Evolutionary conservation across 768 basidiomycete species (phyloP).

Genomic region (Tricholoma matsutake): DNA sequence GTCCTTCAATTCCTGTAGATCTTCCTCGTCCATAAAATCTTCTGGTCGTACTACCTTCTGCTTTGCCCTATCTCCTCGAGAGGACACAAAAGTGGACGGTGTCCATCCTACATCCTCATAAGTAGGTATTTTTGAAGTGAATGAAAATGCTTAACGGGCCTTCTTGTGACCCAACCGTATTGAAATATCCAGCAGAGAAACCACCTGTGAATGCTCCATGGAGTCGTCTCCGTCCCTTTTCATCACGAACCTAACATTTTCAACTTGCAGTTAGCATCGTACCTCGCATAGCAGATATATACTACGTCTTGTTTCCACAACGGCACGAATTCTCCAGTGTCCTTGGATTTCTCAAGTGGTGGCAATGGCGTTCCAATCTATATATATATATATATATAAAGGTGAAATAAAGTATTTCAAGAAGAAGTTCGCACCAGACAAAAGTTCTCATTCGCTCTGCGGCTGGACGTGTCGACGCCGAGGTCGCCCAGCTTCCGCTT

Average conservation of each 20-base stretch:
- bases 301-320: conserved; percentile 95
- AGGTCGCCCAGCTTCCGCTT: conserved; percentile 19
- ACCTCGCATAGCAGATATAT: conserved; percentile 15
- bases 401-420: not conserved
- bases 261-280: not conserved
- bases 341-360: conserved; percentile 90
- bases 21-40: conserved; percentile 99
- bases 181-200: conserved; percentile 97
- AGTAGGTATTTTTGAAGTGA: conserved; percentile 1
- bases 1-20: conserved; percentile 78
- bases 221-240: conserved; percentile 87
- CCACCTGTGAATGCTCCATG: conserved; percentile 99
- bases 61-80: conserved; percentile 71
- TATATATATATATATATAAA: not conserved
- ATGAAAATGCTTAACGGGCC: conserved; percentile 43
- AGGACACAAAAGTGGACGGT: conserved; percentile 90
- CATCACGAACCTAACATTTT: conserved; percentile 73
- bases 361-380: conserved; percentile 95
- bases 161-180: conserved; percentile 94
- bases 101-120: conserved; percentile 74
- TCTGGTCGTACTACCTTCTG: conserved; percentile 64
- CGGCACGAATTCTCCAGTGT: conserved; percentile 92
- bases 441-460: conserved; percentile 17
- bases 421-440: conserved; percentile 13
- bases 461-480: conserved; percentile 20